phyloP scores from a whole-genome alignment of 345 rosid species.

The Citrus inodora region DNA sequence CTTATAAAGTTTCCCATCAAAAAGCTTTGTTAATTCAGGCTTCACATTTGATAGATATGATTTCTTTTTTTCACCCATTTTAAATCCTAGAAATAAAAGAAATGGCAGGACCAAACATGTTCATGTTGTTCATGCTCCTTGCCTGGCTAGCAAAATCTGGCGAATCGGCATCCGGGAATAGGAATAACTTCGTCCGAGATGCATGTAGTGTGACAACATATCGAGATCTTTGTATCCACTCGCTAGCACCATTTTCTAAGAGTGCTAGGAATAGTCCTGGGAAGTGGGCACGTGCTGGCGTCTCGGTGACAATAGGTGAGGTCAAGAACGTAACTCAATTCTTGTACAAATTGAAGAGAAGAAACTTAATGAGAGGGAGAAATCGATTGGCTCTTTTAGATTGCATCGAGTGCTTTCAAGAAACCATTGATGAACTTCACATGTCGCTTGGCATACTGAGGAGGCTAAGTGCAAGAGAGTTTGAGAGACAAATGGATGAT shows the following conservation, averaged over 20 bases:
- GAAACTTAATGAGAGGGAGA: slow-evolving; percentile 26
- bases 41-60: background rate
- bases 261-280: slow-evolving; percentile 57
- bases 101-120: slow-evolving; percentile 6
- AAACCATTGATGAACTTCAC: slow-evolving; percentile 62
- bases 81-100: background rate
- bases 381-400: slow-evolving; percentile 55
- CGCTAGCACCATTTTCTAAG: slow-evolving; percentile 60
- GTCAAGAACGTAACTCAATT: slow-evolving; percentile 36
- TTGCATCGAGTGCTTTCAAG: slow-evolving; percentile 58
- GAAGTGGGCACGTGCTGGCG: slow-evolving; percentile 86
- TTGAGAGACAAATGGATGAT: slow-evolving; percentile 57
- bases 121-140: slow-evolving; percentile 25
- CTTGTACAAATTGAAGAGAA: slow-evolving; percentile 30
- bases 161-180: slow-evolving; percentile 11
- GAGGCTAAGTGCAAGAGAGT: slow-evolving; percentile 40
- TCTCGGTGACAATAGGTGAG: slow-evolving; percentile 63
- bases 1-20: background rate
- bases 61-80: background rate
- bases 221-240: slow-evolving; percentile 50
- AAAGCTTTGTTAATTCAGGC: background rate
- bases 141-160: slow-evolving; percentile 19
- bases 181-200: slow-evolving; percentile 40
- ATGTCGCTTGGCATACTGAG: slow-evolving; percentile 52
- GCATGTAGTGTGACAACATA: slow-evolving; percentile 81